Conservation (phyloP, 2,329 filamentous ascomycete genomes). For the Cladophialophora bantiana region DNA sequence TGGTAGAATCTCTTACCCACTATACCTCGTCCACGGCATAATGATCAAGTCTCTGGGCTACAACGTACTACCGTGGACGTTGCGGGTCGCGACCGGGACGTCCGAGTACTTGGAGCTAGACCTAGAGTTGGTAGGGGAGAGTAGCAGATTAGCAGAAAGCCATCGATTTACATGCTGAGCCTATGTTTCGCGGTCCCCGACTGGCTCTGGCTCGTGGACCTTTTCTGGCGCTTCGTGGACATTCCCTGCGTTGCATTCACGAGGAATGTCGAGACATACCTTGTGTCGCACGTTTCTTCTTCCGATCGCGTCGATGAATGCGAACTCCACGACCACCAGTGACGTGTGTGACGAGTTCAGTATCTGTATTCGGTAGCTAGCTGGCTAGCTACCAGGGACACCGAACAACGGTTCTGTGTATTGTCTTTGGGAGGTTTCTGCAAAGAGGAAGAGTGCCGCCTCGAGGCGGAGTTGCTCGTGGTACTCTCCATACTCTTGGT, state of each 20-base stretch:
- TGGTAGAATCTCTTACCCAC: no score
- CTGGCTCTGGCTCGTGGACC: slow-evolving; percentile 63
- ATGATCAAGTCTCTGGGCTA: slow-evolving; percentile 32
- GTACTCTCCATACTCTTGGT: not conserved
- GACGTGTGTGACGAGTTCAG: not conserved
- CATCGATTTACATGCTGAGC: slow-evolving; percentile 43
- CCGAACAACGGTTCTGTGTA: no score
- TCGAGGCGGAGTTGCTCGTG: not conserved
- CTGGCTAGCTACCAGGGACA: no score
- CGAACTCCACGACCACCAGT: not conserved
- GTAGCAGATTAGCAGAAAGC: slow-evolving; percentile 17
- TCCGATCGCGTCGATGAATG: no score
- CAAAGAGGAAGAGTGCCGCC: no score
- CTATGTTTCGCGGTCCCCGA: slow-evolving; percentile 50
- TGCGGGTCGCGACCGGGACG: slow-evolving; percentile 23
- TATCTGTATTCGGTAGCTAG: no score
- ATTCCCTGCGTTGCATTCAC: slow-evolving; percentile 56
- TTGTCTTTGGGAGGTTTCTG: no score
- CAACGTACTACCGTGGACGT: slow-evolving; percentile 22
- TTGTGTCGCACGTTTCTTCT: no score
- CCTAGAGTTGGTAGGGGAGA: slow-evolving; percentile 19
- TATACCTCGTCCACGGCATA: slow-evolving; percentile 43
- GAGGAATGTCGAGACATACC: no score
- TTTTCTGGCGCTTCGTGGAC: slow-evolving; percentile 67
- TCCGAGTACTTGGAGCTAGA: slow-evolving; percentile 14